phyloP scores from a whole-genome alignment of 1,284 basidiomycete genomes.

The Sanguinoderma infundibulare region DNA sequence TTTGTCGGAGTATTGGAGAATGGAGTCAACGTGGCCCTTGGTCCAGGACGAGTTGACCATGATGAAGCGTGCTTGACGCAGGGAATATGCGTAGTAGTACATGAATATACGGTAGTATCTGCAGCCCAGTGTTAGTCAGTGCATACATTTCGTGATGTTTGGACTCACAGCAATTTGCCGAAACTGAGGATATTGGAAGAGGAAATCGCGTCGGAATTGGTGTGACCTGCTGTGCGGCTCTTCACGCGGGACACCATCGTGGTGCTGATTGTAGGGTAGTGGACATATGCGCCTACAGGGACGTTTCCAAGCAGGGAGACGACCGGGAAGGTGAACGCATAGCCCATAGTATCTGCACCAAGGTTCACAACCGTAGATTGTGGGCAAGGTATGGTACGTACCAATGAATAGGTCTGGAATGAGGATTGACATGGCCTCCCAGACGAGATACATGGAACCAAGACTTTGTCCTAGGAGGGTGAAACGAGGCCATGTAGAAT shows the following conservation, averaged over 20 bases:
- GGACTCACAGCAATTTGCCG: constrained; percentile 76
- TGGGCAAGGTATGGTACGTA: constrained; percentile 42
- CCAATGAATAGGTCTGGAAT: constrained; percentile 93
- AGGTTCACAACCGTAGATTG: background rate
- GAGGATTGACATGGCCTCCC: constrained; percentile 77
- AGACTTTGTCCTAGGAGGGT: constrained; percentile 92
- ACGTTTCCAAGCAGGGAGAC: constrained; percentile 67
- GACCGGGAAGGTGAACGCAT: constrained; percentile 90
- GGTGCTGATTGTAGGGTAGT: constrained; percentile 96
- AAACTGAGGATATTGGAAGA: constrained; percentile 61
- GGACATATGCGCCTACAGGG: constrained; percentile 90
- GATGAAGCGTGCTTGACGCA: constrained; percentile 77
- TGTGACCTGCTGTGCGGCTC: constrained; percentile 63
- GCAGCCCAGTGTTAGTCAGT: constrained; percentile 5
- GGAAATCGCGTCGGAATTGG: constrained; percentile 69
- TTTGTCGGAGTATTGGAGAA: constrained; percentile 62
- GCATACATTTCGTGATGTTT: background rate
- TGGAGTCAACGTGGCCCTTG: constrained; percentile 78
- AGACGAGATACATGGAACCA: constrained; percentile 84
- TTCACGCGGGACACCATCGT: constrained; percentile 91
- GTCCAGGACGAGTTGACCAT: constrained; percentile 99
- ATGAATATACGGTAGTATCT: constrained; percentile 94
- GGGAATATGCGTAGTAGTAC: constrained; percentile 77
- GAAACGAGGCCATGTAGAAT: constrained; percentile 83
- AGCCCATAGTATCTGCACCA: constrained; percentile 94